Evolutionary conservation across 2,329 filamentous ascomycete species (phyloP).

Genomic region (Pseudogymnoascus sp.): DNA sequence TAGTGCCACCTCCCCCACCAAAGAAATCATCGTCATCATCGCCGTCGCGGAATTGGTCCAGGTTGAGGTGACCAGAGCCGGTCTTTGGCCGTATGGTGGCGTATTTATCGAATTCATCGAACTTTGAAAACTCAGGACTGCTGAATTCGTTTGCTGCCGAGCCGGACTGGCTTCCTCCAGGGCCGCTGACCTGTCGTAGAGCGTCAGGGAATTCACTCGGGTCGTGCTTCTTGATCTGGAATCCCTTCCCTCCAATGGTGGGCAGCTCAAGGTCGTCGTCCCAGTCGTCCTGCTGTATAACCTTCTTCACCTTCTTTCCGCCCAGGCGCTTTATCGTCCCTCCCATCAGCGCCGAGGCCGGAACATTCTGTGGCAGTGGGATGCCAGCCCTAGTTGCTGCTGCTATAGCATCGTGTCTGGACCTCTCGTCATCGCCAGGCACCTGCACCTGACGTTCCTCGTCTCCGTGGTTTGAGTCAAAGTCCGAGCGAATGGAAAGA

Average conservation of each 20-base stretch:
- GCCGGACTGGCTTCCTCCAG: conserved; percentile 44
- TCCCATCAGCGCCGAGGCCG: conserved; percentile 80
- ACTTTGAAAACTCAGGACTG: not conserved
- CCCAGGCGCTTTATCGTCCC: conserved; percentile 90
- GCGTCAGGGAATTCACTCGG: conserved; percentile 58
- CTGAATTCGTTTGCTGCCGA: conserved; percentile 39
- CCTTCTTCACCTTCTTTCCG: conserved; percentile 62
- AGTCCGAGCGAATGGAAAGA: conserved; percentile 73
- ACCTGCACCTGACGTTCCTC: conserved; percentile 86
- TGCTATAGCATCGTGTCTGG: conserved; percentile 77
- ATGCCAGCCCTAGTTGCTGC: conserved; percentile 86
- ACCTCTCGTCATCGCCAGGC: conserved; percentile 75
- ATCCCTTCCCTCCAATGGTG: conserved; percentile 43
- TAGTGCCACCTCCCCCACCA: conserved; percentile 57
- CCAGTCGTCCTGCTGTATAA: conserved; percentile 73
- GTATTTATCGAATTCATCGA: conserved; percentile 15
- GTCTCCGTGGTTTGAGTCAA: conserved; percentile 67
- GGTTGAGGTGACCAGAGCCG: conserved; percentile 40
- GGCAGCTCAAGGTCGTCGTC: conserved; percentile 73
- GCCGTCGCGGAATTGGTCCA: conserved; percentile 58
- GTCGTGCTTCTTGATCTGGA: conserved; percentile 60
- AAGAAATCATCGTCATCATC: conserved; percentile 59
- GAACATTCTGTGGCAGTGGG: conserved; percentile 78
- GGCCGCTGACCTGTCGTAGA: conserved; percentile 32
- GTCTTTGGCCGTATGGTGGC: conserved; percentile 21